Evolutionary conservation across 2,329 filamentous ascomycete genomes (phyloP).

Genomic region (Verticillium zaregamsianum): DNA sequence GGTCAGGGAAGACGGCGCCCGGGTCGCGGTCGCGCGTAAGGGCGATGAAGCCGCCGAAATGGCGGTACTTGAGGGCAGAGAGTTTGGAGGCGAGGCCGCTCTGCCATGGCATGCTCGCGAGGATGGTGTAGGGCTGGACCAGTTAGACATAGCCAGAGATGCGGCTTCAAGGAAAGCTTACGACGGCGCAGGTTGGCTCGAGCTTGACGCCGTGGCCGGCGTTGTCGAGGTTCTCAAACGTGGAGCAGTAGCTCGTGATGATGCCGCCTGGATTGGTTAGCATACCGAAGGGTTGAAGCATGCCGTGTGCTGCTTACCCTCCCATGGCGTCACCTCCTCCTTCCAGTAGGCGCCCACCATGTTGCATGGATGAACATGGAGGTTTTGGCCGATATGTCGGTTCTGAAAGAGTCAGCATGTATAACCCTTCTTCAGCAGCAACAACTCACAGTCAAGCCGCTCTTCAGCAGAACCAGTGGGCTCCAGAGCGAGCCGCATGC

Average conservation of each 20-base stretch:
- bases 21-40: constrained; percentile 72
- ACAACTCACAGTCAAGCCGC: constrained; percentile 61
- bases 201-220: constrained; percentile 79
- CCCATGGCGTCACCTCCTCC: constrained; percentile 67
- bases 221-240: constrained; percentile 77
- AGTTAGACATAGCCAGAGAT: constrained; percentile 12
- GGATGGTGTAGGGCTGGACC: constrained; percentile 56
- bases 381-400: constrained; percentile 73
- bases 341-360: constrained; percentile 59
- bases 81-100: constrained; percentile 68
- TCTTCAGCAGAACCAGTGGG: constrained; percentile 71
- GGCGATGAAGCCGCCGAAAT: constrained; percentile 68
- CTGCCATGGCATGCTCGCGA: constrained; percentile 63
- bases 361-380: constrained; percentile 75
- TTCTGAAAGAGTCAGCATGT: constrained; percentile 44
- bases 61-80: constrained; percentile 61
- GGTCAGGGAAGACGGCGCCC: constrained; percentile 71
- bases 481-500: constrained; percentile 72
- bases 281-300: not conserved
- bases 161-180: constrained; percentile 23
- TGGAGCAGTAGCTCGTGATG: constrained; percentile 71
- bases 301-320: constrained; percentile 31
- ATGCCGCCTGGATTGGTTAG: constrained; percentile 56
- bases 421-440: not conserved
- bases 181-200: constrained; percentile 69